phyloP scores from a whole-genome alignment of 768 basidiomycete genomes.

The Suillus subaureus region DNA sequence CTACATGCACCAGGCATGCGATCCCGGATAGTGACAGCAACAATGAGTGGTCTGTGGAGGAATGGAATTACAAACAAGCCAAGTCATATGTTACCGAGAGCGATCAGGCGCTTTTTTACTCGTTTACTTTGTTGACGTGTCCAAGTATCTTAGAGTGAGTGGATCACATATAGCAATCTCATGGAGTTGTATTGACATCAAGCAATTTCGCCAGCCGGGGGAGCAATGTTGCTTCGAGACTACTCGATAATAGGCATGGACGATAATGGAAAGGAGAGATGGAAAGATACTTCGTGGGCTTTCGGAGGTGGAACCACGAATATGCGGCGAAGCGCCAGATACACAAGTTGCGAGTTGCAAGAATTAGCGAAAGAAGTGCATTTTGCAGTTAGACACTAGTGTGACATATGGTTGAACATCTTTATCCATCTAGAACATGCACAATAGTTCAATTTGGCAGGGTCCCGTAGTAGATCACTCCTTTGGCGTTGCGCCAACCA shows the following conservation, averaged over 20 bases:
- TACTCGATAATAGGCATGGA: conserved; percentile 40
- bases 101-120: conserved; percentile 43
- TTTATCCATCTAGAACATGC: neutral
- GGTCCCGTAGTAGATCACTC: neutral
- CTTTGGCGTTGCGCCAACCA: neutral
- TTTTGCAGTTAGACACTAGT: neutral
- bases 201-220: conserved; percentile 56
- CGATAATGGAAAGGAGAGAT: conserved; percentile 8
- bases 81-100: conserved; percentile 30
- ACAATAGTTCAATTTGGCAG: neutral
- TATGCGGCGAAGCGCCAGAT: conserved; percentile 53
- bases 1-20: conserved; percentile 44
- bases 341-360: conserved; percentile 50
- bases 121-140: conserved; percentile 66
- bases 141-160: conserved; percentile 60
- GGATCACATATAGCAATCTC: neutral
- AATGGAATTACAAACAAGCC: conserved; percentile 45
- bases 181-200: neutral
- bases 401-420: neutral
- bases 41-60: conserved; percentile 36
- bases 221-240: conserved; percentile 50
- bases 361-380: neutral
- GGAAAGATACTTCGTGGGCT: conserved; percentile 59
- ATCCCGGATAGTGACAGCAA: conserved; percentile 17
- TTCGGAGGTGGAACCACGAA: conserved; percentile 76